phyloP scores from a whole-genome alignment of 768 basidiomycete genomes.

The Leccinum aurantiacum region DNA sequence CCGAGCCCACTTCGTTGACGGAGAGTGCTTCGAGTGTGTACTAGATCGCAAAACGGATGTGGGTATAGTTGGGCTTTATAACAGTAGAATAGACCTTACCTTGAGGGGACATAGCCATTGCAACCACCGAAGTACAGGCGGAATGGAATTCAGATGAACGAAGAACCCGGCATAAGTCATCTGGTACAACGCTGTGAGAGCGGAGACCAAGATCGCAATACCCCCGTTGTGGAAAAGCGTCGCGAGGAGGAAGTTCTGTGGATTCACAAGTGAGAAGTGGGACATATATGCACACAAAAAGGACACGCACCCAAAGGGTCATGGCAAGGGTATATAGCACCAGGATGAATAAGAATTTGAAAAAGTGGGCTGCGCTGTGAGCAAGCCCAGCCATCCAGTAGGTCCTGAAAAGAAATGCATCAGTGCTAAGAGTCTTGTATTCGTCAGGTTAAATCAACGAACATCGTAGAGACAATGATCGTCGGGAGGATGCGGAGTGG shows the following conservation, averaged over 20 bases:
- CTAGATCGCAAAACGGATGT: constrained; percentile 8
- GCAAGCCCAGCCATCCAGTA: constrained; percentile 96
- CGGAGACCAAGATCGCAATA: constrained; percentile 86
- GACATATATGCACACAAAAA: not conserved
- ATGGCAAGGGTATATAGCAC: constrained; percentile 82
- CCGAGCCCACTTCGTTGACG: constrained; percentile 91
- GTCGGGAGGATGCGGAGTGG: constrained; percentile 89
- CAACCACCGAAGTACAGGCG: constrained; percentile 90
- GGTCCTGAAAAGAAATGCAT: constrained; percentile 44
- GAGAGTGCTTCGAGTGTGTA: constrained; percentile 81
- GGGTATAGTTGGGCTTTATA: not conserved
- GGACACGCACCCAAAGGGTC: constrained; percentile 73
- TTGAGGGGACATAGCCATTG: constrained; percentile 89
- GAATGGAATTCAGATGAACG: constrained; percentile 81
- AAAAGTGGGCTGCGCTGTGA: constrained; percentile 69
- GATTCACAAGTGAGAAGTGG: not conserved
- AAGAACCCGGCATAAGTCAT: constrained; percentile 94
- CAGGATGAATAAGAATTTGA: constrained; percentile 92
- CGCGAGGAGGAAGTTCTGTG: constrained; percentile 87
- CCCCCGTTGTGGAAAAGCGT: constrained; percentile 83
- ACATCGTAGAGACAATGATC: constrained; percentile 84
- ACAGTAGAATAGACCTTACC: constrained; percentile 14
- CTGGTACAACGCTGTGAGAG: constrained; percentile 71
- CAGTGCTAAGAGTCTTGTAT: not conserved
- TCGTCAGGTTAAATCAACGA: constrained; percentile 27